Evolutionary conservation across 2,329 filamentous ascomycete genomes (phyloP).

Genomic region (Epichloe gansuensis): DNA sequence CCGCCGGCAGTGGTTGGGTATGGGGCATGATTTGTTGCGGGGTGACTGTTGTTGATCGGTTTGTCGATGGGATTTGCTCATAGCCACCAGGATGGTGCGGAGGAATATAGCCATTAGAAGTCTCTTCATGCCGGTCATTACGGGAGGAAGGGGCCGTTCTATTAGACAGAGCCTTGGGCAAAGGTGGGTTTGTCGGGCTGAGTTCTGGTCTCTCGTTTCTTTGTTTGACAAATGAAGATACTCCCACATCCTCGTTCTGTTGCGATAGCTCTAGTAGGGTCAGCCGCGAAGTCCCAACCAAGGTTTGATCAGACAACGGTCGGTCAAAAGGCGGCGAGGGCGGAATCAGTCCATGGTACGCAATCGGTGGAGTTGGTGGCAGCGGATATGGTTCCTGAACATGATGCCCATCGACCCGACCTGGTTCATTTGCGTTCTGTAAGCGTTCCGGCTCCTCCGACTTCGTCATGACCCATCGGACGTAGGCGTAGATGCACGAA

Average conservation of each 20-base stretch:
- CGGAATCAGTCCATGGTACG: constrained; percentile 21
- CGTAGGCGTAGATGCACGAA: constrained; percentile 57
- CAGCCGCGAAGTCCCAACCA: background rate
- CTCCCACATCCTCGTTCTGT: background rate
- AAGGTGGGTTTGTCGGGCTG: background rate
- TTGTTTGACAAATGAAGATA: background rate
- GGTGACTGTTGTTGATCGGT: background rate
- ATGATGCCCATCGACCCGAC: constrained; percentile 6
- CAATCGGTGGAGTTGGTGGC: constrained; percentile 19
- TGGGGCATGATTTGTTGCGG: background rate
- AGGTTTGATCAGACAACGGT: constrained; percentile 7
- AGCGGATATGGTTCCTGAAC: constrained; percentile 6
- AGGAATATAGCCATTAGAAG: background rate
- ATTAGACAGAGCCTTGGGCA: no score
- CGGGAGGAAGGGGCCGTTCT: background rate
- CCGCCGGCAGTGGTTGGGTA: no score
- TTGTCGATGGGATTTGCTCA: background rate
- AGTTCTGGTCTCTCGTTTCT: background rate
- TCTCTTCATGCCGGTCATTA: background rate
- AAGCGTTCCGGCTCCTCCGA: constrained; percentile 19
- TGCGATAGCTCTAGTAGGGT: background rate
- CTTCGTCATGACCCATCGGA: constrained; percentile 33
- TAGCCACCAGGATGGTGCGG: background rate
- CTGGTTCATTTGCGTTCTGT: background rate
- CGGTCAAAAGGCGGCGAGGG: constrained; percentile 13